phyloP scores from a whole-genome alignment of 129 eudicot species.

The sunflower (Helianthus annuus) region DNA sequence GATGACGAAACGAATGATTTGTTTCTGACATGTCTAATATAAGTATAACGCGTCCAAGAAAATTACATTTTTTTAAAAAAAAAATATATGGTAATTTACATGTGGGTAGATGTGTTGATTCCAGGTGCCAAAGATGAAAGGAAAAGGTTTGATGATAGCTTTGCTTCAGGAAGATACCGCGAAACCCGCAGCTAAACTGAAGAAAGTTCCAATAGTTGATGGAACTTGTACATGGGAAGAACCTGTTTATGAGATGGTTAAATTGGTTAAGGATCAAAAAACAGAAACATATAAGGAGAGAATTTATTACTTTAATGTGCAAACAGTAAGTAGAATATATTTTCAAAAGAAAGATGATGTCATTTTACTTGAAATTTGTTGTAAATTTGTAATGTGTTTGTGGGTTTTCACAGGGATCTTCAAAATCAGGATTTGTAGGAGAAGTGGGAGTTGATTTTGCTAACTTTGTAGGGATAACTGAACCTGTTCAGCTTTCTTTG shows the following conservation, averaged over 20 bases:
- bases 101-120: not conserved
- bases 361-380: too few species aligned
- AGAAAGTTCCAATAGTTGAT: constrained; percentile 58
- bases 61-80: not conserved
- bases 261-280: constrained; percentile 57
- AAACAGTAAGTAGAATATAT: constrained; percentile 51
- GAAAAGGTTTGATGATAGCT: constrained; percentile 71
- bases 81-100: too few species aligned
- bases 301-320: constrained; percentile 63
- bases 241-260: constrained; percentile 84
- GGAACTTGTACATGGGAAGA: constrained; percentile 81
- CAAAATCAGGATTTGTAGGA: constrained; percentile 75
- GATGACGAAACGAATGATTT: too few species aligned
- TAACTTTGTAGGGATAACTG: constrained; percentile 63
- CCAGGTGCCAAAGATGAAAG: constrained; percentile 80
- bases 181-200: constrained; percentile 68
- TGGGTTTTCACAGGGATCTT: constrained; percentile 68
- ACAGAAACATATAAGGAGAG: constrained; percentile 66
- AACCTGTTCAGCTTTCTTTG: constrained; percentile 56
- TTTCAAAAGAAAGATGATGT: not conserved
- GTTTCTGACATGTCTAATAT: too few species aligned
- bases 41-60: not conserved
- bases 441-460: constrained; percentile 82
- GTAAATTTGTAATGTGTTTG: constrained; percentile 4
- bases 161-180: constrained; percentile 80